Evolutionary conservation across 495 filamentous ascomycete species (phyloP), one percentile per base, ranked within the genome.

Genomic region (Podospora pseudocomata): DNA sequence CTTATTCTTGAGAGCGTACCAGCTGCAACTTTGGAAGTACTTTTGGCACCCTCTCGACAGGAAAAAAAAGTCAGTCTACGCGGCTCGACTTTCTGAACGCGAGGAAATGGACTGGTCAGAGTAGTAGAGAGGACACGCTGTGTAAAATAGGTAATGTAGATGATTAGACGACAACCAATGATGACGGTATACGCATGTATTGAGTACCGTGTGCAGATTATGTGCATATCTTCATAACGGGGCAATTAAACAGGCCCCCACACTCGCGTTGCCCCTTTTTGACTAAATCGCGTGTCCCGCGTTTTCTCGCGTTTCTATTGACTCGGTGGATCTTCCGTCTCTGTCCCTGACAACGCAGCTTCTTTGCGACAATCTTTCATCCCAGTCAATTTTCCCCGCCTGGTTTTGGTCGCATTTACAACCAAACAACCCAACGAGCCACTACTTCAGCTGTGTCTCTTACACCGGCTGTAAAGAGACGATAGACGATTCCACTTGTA

Each of bases 291-390:
- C 70, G 72, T 68, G 71, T 69, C 63, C 57, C 75, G 75, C 72
- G 75, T 73, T 77, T 76, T 76, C 66, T 76, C 74, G 75, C 71
- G 75, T 77, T 73, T 76, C 39, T 73, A 73, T 74, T 73, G 71
- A 70, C 69, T 65, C 2, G 39, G 55, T 58, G 55, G 55, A 58
- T 26, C 55, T 58, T 58, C 23, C 23, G n/a, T 58, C 23, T 58
- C 55, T 9, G 34, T 61, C 63, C 55, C 55, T 26, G 55, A 58
- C 55, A 26, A 58, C n/a, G 23, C 55, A 26, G 1, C n/a, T 16
- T 18, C n/a, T 32, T 27, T 53, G 55, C 26, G 53, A 58, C 39
- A 16, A 16, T 26, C 28, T 26, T 58, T 26, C 55, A 58, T 58
- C 55, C 55, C 55, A 58, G 55, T 58, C 20, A 20, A 19, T 68